Base-by-base conservation (phyloP, 1,139 yeast genomes). In the Entelexis sorbosivorans region DNA sequence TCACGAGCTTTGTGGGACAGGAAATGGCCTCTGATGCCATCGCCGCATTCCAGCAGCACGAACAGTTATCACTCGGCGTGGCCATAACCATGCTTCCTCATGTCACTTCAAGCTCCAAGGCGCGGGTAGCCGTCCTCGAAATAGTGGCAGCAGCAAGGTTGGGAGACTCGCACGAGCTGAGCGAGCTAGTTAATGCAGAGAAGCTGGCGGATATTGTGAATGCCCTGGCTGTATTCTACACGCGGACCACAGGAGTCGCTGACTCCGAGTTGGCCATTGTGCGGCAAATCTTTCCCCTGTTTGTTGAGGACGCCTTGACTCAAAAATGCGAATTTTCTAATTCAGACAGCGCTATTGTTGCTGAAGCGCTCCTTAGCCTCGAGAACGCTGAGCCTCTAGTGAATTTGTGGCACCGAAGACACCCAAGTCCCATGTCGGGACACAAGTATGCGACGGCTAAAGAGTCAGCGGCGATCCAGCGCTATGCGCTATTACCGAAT, bases 1-100 rank as follows among this genome's bases (percentile, higher is more conserved):
- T 59, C 24, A 36, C 44, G 32, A 40, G 54, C n/a, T 56, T 45
- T 26, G 50, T 54, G 8, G 58, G 54, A 26, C 55, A 55, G 29
- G 61, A 59, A 47, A 16, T 55, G 35, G 50, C 52, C n/a, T 33
- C 53, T 7, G 51, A 51, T 8, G 29, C 50, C 9, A 42, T 52
- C 6, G 17, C 29, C 5, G 11, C 29, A 7, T 31, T 54, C 32
- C 47, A 48, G 20, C 24, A 19, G 19, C 14, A 31, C 16, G 49
- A 45, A 24, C 38, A 46, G 28, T 34, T 53, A 24, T 35, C 53
- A 3, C 42, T 55, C 1, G 51, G 47, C 24, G 54, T 44, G 3
- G 54, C 60, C 2, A 26, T 56, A 5, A 39, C 49, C 3, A 46
- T 58, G 7, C 42, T 51, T 16, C 56, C 54, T 3, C 51, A 48